Percentiles rank a stretch among this genome's conserved stretches.
phyloP scores from a whole-genome alignment of 2,329 filamentous ascomycete genomes.

The Verticillium klebahnii region DNA sequence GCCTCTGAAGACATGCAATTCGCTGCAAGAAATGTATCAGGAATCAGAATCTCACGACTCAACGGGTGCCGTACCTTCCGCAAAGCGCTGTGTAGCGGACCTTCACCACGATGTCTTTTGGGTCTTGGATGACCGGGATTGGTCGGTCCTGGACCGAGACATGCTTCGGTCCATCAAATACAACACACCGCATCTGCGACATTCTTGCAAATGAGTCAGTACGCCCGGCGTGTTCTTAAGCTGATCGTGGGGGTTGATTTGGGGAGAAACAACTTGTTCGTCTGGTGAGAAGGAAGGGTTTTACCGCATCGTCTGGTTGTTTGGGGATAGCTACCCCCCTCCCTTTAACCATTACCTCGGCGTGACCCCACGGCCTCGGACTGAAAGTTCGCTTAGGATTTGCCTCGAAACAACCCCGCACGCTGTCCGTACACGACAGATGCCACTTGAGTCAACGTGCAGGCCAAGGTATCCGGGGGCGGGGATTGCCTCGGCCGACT shows the following conservation, averaged over 20 bases:
- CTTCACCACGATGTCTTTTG: conserved; percentile 76
- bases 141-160: conserved; percentile 76
- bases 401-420: not conserved
- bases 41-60: not conserved
- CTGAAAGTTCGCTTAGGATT: not conserved
- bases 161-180: conserved; percentile 76
- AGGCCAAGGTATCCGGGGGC: not conserved
- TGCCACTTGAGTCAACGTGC: not conserved
- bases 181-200: conserved; percentile 40
- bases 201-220: not conserved
- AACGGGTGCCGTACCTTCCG: conserved; percentile 61
- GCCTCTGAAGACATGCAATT: conserved; percentile 82
- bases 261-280: no score
- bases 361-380: not conserved
- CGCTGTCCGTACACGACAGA: not conserved
- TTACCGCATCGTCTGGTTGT: no score
- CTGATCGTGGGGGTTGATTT: no score
- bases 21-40: conserved; percentile 33
- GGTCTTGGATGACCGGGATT: conserved; percentile 66
- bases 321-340: no score
- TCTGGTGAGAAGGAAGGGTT: no score
- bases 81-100: conserved; percentile 81
- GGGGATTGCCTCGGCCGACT: not conserved
- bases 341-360: not conserved
- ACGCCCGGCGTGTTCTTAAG: no score